Evolutionary conservation across 495 filamentous ascomycete species (phyloP).

Genomic region (Astrothelium macrocarpum): DNA sequence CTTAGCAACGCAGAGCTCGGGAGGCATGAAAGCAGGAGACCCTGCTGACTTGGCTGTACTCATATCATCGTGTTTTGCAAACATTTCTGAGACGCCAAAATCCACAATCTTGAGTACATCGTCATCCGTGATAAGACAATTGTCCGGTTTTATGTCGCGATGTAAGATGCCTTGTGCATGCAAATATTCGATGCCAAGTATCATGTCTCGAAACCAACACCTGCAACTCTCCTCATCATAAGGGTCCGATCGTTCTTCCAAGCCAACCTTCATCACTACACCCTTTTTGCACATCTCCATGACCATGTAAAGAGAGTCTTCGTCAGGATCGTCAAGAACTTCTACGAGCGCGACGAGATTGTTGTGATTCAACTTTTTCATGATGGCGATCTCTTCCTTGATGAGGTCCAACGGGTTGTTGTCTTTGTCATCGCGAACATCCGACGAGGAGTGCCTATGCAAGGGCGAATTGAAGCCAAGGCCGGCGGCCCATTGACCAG

Average conservation of each 20-base stretch:
- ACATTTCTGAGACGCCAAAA: slow-evolving; percentile 98
- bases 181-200: slow-evolving; percentile 91
- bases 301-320: slow-evolving; percentile 96
- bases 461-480: slow-evolving; percentile 56
- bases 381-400: slow-evolving; percentile 94
- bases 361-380: slow-evolving; percentile 94
- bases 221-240: slow-evolving; percentile 78
- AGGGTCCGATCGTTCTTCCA: slow-evolving; percentile 74
- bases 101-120: slow-evolving; percentile 94
- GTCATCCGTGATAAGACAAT: slow-evolving; percentile 79
- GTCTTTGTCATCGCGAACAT: slow-evolving; percentile 44
- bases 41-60: slow-evolving; percentile 88
- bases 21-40: slow-evolving; percentile 89
- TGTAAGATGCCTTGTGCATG: slow-evolving; percentile 94
- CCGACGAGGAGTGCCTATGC: slow-evolving; percentile 42
- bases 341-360: slow-evolving; percentile 91
- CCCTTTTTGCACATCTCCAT: slow-evolving; percentile 99
- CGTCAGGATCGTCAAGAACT: slow-evolving; percentile 87
- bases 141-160: slow-evolving; percentile 97
- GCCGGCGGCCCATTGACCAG: slow-evolving; percentile 42
- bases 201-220: slow-evolving; percentile 89
- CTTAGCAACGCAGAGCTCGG: slow-evolving; percentile 79
- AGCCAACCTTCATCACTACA: slow-evolving; percentile 89
- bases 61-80: slow-evolving; percentile 84
- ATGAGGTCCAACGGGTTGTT: slow-evolving; percentile 80